These are phyloP conservation scores for Allium sativum DNA, from an alignment of 106 monocot species.

Conservation along the genomic window DNA sequence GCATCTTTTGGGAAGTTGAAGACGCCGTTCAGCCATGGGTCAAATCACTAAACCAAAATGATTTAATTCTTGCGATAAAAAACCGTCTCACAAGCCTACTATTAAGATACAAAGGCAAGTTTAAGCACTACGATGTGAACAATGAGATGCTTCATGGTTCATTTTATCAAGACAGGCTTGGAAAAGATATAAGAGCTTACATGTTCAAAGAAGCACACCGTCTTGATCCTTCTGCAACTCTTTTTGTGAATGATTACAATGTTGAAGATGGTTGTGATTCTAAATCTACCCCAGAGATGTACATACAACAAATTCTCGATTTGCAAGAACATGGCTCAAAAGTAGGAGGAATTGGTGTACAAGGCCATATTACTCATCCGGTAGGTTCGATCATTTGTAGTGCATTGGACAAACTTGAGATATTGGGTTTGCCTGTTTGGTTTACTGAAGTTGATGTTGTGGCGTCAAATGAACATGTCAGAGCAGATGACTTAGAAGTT, in stretches of 20 bases:
- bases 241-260: conserved; percentile 94
- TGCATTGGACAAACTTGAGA: conserved; percentile 65
- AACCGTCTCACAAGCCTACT: conserved; percentile 54
- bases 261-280: conserved; percentile 78
- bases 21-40: conserved; percentile 78
- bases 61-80: conserved; percentile 48
- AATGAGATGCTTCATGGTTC: conserved; percentile 99
- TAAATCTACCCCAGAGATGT: conserved; percentile 71
- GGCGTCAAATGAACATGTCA: conserved; percentile 60
- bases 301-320: conserved; percentile 60
- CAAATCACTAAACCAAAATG: conserved; percentile 37
- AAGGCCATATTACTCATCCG: conserved; percentile 74
- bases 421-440: conserved; percentile 84
- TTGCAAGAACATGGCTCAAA: conserved; percentile 70
- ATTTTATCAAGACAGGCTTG: conserved; percentile 69
- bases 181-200: conserved; percentile 61
- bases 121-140: conserved; percentile 84
- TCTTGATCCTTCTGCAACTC: conserved; percentile 58
- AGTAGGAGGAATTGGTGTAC: conserved; percentile 74
- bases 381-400: conserved; percentile 58
- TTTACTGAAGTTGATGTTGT: conserved; percentile 82
- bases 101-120: conserved; percentile 60
- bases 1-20: conserved; percentile 93
- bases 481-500: conserved; percentile 92
- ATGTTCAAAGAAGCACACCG: conserved; percentile 74